Percentiles rank a stretch among this genome's conserved stretches.
Evolutionary conservation across 2,329 filamentous ascomycete genomes (phyloP).

Genomic region (Penicillium italicum): DNA sequence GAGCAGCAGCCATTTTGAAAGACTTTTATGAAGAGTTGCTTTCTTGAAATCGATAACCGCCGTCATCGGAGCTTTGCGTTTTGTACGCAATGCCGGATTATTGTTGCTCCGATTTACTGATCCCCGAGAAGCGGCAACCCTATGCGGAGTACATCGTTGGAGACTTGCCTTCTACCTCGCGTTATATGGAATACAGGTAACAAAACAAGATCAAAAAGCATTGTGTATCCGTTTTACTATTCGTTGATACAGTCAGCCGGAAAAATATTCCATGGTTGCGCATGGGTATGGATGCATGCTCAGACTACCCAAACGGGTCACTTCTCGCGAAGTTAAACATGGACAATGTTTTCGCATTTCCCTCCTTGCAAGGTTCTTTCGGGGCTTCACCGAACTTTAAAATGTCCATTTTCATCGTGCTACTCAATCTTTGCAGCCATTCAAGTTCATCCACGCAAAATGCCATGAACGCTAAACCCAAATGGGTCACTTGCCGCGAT

Average conservation of each 20-base stretch:
- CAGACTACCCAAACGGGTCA: constrained; percentile 9
- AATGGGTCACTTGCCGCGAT: background rate
- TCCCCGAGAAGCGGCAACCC: constrained; percentile 14
- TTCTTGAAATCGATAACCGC: constrained; percentile 21
- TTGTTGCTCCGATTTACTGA: constrained; percentile 19
- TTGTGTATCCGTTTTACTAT: background rate
- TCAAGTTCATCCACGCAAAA: background rate
- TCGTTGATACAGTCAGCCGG: background rate
- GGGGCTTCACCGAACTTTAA: background rate
- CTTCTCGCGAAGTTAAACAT: constrained; percentile 19
- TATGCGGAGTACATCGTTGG: background rate
- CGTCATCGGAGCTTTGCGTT: constrained; percentile 32
- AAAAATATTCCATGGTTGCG: no score
- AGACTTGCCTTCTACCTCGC: background rate
- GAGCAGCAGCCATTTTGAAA: constrained; percentile 49
- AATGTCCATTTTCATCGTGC: background rate
- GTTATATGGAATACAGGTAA: background rate
- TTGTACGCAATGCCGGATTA: constrained; percentile 22
- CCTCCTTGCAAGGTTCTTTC: background rate
- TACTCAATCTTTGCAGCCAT: background rate
- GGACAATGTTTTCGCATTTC: background rate
- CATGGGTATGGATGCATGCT: background rate
- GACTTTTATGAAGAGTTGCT: constrained; percentile 17
- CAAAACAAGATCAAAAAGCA: background rate
- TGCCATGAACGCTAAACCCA: background rate